Evolutionary conservation across 495 filamentous ascomycete species (phyloP).

Genomic region (Podospora pseudopauciseta): DNA sequence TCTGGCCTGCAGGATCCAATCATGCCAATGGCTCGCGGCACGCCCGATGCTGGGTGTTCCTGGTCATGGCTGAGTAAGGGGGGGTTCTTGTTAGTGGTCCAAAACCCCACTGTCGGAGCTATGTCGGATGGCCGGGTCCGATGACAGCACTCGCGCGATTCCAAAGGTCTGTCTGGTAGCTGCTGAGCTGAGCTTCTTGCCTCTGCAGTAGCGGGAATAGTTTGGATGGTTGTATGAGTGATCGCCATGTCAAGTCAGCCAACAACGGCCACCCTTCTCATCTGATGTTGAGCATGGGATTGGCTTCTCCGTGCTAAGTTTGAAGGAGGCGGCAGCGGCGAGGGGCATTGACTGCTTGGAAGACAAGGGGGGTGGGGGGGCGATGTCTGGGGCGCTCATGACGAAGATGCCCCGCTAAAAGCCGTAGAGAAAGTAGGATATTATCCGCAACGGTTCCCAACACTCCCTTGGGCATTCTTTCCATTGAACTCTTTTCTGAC

Average conservation of each 20-base stretch:
- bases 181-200: background rate
- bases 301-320: background rate
- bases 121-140: slow-evolving; percentile 3
- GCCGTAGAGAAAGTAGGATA: slow-evolving; percentile 8
- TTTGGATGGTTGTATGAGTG: background rate
- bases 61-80: slow-evolving; percentile 19
- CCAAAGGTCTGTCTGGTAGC: background rate
- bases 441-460: slow-evolving; percentile 12
- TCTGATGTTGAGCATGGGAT: background rate
- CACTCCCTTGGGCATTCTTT: slow-evolving; percentile 6
- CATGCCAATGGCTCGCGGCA: slow-evolving; percentile 12
- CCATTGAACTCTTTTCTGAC: background rate
- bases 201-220: background rate
- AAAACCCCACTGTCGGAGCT: slow-evolving; percentile 7
- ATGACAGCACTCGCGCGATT: background rate
- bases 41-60: slow-evolving; percentile 4
- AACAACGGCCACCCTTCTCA: background rate
- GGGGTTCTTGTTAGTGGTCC: background rate
- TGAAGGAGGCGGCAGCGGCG: slow-evolving; percentile 4
- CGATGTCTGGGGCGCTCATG: slow-evolving; percentile 1
- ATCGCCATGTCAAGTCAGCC: background rate
- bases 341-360: slow-evolving; percentile 1
- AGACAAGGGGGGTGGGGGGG: background rate
- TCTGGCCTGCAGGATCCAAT: slow-evolving; percentile 12
- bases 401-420: slow-evolving; percentile 13